phyloP scores from a whole-genome alignment of 2,329 filamentous ascomycete species.

The Apiospora rasikravindrae region DNA sequence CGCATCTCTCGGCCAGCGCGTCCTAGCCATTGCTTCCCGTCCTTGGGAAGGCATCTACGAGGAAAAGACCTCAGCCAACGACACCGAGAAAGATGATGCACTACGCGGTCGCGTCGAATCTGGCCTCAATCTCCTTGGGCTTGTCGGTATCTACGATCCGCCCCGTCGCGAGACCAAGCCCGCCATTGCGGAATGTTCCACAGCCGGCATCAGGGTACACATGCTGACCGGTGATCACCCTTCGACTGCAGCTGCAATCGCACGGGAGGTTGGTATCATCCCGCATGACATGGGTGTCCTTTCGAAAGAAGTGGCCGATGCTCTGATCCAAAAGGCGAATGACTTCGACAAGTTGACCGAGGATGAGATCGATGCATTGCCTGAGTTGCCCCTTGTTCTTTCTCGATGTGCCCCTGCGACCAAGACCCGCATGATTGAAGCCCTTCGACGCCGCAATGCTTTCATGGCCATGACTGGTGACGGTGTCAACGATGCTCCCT shows the following conservation, averaged over 20 bases:
- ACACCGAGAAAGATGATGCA: slow-evolving; percentile 41
- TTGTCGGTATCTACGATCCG: slow-evolving; percentile 86
- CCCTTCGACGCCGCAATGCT: slow-evolving; percentile 74
- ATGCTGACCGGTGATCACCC: slow-evolving; percentile 87
- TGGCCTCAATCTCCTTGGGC: slow-evolving; percentile 75
- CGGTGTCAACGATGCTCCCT: slow-evolving; percentile 86
- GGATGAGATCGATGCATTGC: slow-evolving; percentile 75
- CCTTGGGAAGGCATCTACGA: slow-evolving; percentile 58
- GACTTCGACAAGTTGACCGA: slow-evolving; percentile 81
- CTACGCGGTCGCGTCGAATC: slow-evolving; percentile 69
- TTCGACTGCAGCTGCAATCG: slow-evolving; percentile 79
- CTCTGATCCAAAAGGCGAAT: slow-evolving; percentile 75
- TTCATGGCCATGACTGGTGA: slow-evolving; percentile 91
- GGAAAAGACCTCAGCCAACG: slow-evolving; percentile 27
- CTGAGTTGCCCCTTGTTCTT: slow-evolving; percentile 79
- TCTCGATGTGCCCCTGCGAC: slow-evolving; percentile 85
- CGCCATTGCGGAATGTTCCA: slow-evolving; percentile 72
- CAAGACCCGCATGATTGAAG: slow-evolving; percentile 90
- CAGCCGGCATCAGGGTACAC: slow-evolving; percentile 78
- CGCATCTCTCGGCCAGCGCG: slow-evolving; percentile 72
- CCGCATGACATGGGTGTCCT: slow-evolving; percentile 65
- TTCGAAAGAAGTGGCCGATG: slow-evolving; percentile 65
- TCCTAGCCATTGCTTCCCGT: slow-evolving; percentile 73
- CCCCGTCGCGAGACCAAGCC: slow-evolving; percentile 80
- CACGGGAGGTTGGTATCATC: slow-evolving; percentile 79